phyloP scores from a whole-genome alignment of 805 yeast species.

The Teunomyces lycoperdinae region DNA sequence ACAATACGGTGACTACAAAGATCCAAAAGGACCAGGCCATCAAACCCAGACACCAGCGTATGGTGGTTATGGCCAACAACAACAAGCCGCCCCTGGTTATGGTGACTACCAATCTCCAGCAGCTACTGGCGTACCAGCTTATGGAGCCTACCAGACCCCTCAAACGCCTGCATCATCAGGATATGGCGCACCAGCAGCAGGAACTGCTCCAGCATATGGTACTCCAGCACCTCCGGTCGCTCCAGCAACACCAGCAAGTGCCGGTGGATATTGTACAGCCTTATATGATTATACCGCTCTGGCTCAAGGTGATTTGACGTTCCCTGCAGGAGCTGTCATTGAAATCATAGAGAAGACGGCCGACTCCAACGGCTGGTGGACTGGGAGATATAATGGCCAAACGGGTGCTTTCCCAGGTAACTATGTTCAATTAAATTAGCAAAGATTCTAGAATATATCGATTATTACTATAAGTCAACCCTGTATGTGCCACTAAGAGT shows the following conservation, averaged over 20 bases:
- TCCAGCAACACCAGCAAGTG: slow-evolving; percentile 24
- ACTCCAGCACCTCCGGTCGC: slow-evolving; percentile 18
- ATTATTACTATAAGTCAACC: background rate
- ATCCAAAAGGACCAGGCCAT: slow-evolving; percentile 13
- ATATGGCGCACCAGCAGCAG: slow-evolving; percentile 13
- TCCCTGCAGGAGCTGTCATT: slow-evolving; percentile 85
- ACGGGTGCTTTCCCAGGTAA: slow-evolving; percentile 96
- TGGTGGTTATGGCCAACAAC: slow-evolving; percentile 13
- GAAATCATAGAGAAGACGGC: slow-evolving; percentile 77
- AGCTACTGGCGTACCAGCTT: slow-evolving; percentile 10
- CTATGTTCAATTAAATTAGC: slow-evolving; percentile 70
- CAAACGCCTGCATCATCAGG: slow-evolving; percentile 13
- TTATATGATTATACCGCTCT: slow-evolving; percentile 89
- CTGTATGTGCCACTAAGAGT: slow-evolving; percentile 1
- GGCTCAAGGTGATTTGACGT: slow-evolving; percentile 86
- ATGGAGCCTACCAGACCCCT: slow-evolving; percentile 7
- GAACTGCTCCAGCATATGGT: slow-evolving; percentile 21
- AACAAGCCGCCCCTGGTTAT: slow-evolving; percentile 13
- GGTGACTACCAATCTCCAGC: slow-evolving; percentile 12
- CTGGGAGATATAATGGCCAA: slow-evolving; percentile 79
- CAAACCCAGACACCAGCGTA: slow-evolving; percentile 10
- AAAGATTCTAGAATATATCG: background rate
- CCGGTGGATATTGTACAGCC: slow-evolving; percentile 68
- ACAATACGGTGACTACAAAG: slow-evolving; percentile 23
- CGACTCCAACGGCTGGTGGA: slow-evolving; percentile 97